Evolutionary conservation across 2,329 filamentous ascomycete genomes (phyloP).

Genomic region (Calycina marina): DNA sequence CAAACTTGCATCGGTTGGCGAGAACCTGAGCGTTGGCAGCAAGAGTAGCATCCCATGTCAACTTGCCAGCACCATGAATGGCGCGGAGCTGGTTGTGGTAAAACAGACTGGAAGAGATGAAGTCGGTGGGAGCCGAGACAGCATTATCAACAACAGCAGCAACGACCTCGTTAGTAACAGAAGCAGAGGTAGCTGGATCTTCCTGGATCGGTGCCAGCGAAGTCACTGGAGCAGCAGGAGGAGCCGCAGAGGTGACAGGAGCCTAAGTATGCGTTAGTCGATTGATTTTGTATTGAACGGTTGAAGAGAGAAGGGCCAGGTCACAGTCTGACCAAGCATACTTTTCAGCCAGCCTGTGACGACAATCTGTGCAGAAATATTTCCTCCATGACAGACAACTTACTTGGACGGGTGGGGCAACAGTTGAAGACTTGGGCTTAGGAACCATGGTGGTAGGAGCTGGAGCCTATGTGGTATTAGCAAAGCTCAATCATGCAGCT

Average conservation of each 20-base stretch:
- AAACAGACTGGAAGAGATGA: constrained; percentile 8
- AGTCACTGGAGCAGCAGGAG: constrained; percentile 3
- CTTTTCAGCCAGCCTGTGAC: too few relatives aligned
- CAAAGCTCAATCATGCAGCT: too few relatives aligned
- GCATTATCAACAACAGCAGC: constrained; percentile 5
- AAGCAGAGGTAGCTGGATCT: constrained; percentile 4
- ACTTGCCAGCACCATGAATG: constrained; percentile 57
- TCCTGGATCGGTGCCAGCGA: constrained; percentile 1
- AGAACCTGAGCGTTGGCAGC: constrained; percentile 47
- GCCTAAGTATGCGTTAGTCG: too few relatives aligned
- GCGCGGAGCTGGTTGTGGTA: constrained; percentile 76
- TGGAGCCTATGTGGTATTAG: not conserved
- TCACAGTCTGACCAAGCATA: too few relatives aligned
- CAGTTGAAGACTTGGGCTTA: constrained; percentile 3
- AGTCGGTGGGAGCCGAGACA: constrained; percentile 8
- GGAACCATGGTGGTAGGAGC: constrained; percentile 4
- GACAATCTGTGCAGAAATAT: too few relatives aligned
- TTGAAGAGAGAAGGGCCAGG: too few relatives aligned
- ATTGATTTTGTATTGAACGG: too few relatives aligned
- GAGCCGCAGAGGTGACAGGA: constrained; percentile 3
- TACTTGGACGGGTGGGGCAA: too few relatives aligned
- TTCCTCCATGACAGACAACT: too few relatives aligned
- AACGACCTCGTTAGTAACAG: constrained; percentile 4
- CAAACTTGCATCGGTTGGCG: constrained; percentile 55
- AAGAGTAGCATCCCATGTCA: constrained; percentile 53